Evolutionary conservation across 2,329 filamentous ascomycete species (phyloP).

Genomic region (Pseudogymnoascus sp.): DNA sequence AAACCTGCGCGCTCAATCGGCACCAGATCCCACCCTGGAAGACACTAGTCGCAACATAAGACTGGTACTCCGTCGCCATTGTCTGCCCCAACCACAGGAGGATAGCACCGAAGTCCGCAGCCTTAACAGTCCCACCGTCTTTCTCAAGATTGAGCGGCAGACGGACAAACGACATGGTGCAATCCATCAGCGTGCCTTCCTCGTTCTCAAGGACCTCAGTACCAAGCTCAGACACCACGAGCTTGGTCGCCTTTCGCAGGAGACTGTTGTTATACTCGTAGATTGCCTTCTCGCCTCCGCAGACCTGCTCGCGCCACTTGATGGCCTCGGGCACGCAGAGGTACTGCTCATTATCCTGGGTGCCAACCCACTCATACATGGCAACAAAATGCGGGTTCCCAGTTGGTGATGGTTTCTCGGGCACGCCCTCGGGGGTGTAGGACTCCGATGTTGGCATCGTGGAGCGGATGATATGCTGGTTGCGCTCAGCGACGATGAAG

Average conservation of each 20-base stretch:
- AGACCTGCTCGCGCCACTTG: slow-evolving; percentile 56
- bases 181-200: background rate
- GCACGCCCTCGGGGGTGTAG: slow-evolving; percentile 43
- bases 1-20: slow-evolving; percentile 72
- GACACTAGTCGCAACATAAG: slow-evolving; percentile 58
- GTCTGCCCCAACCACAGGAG: slow-evolving; percentile 44
- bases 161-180: background rate
- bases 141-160: slow-evolving; percentile 21
- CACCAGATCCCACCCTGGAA: slow-evolving; percentile 59
- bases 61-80: slow-evolving; percentile 53
- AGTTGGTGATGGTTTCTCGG: slow-evolving; percentile 28
- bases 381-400: slow-evolving; percentile 50
- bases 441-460: slow-evolving; percentile 76
- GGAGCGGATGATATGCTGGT: slow-evolving; percentile 66
- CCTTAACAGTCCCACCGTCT: slow-evolving; percentile 31
- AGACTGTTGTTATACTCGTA: slow-evolving; percentile 53
- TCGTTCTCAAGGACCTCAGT: slow-evolving; percentile 65
- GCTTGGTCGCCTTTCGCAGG: slow-evolving; percentile 52
- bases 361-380: slow-evolving; percentile 71
- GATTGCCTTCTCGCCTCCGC: slow-evolving; percentile 68
- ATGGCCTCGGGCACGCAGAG: slow-evolving; percentile 64
- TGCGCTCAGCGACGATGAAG: slow-evolving; percentile 67
- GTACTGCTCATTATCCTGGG: slow-evolving; percentile 63
- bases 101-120: slow-evolving; percentile 30
- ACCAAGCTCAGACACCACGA: slow-evolving; percentile 52